phyloP scores from a whole-genome alignment of 331 rosid species.

The Arachis monticola region DNA sequence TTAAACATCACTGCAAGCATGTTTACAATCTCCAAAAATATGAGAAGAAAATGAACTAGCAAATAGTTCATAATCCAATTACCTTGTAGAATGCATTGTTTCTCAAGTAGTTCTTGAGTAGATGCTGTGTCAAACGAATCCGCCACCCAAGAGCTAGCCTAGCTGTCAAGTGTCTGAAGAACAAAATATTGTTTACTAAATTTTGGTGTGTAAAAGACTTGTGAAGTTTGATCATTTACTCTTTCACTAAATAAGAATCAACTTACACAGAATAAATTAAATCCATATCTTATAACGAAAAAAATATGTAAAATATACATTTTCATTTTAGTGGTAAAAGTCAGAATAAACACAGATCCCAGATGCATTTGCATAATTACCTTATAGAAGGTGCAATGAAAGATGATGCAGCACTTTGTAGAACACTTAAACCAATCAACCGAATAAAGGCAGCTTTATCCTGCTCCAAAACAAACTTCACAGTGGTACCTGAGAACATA shows the following conservation, averaged over 20 bases:
- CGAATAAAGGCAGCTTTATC: constrained; percentile 86
- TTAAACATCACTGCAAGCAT: constrained; percentile 18
- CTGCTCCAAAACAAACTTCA: constrained; percentile 96
- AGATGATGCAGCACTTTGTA: constrained; percentile 94
- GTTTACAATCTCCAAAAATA: constrained; percentile 8
- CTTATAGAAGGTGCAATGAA: constrained; percentile 96
- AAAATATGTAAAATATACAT: constrained; percentile 3
- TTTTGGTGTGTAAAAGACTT: constrained; percentile 25
- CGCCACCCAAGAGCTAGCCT: constrained; percentile 98
- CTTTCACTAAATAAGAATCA: no score
- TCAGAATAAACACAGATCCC: constrained; percentile 5
- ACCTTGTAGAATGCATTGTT: constrained; percentile 98
- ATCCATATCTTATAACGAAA: no score
- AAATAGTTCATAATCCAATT: constrained; percentile 38
- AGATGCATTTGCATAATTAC: constrained; percentile 43
- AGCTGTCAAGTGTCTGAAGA: constrained; percentile 81
- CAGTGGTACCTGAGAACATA: constrained; percentile 87
- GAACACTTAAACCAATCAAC: constrained; percentile 87
- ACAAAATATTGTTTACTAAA: constrained; percentile 36
- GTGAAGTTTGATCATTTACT: not conserved
- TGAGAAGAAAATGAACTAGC: constrained; percentile 22
- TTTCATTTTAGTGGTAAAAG: constrained; percentile 11
- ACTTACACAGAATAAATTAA: no score
- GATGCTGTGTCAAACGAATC: constrained; percentile 92
- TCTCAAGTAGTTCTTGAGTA: constrained; percentile 79